phyloP scores from a whole-genome alignment of 1,284 basidiomycete species.

The Singerocomus inundabilis region DNA sequence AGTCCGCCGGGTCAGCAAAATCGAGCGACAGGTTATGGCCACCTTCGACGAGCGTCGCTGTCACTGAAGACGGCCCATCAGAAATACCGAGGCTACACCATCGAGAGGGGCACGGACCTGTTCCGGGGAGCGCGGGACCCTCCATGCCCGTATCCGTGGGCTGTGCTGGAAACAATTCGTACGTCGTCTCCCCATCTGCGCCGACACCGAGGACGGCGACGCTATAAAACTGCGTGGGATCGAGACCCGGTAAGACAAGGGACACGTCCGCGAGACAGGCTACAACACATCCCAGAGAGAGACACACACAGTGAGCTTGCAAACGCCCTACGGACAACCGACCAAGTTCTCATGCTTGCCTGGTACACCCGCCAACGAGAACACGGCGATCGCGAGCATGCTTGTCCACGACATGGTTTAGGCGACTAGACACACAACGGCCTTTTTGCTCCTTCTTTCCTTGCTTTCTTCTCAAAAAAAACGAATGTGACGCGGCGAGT shows the following conservation, averaged over 20 bases:
- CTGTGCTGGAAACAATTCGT: slow-evolving; percentile 38
- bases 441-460: too few species aligned
- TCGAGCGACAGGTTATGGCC: slow-evolving; percentile 6
- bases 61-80: too few species aligned
- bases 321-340: neutral
- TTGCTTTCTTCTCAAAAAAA: too few species aligned
- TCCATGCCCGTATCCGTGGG: slow-evolving; percentile 33
- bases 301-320: slow-evolving; percentile 5
- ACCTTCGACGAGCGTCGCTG: slow-evolving; percentile 11
- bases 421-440: neutral
- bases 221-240: slow-evolving; percentile 43
- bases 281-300: neutral
- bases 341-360: neutral
- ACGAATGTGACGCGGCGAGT: neutral
- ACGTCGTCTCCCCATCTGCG: slow-evolving; percentile 42
- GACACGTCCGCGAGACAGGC: slow-evolving; percentile 32
- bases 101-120: slow-evolving; percentile 41
- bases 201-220: slow-evolving; percentile 41
- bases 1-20: slow-evolving; percentile 5
- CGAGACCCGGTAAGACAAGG: slow-evolving; percentile 45
- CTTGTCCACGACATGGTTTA: neutral
- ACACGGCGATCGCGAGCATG: slow-evolving; percentile 1
- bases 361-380: slow-evolving; percentile 6
- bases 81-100: too few species aligned
- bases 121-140: slow-evolving; percentile 35